These are phyloP conservation scores for Elaeagnus macrophylla DNA, from an alignment of 306 rosid genomes.

Conservation along the genomic window DNA sequence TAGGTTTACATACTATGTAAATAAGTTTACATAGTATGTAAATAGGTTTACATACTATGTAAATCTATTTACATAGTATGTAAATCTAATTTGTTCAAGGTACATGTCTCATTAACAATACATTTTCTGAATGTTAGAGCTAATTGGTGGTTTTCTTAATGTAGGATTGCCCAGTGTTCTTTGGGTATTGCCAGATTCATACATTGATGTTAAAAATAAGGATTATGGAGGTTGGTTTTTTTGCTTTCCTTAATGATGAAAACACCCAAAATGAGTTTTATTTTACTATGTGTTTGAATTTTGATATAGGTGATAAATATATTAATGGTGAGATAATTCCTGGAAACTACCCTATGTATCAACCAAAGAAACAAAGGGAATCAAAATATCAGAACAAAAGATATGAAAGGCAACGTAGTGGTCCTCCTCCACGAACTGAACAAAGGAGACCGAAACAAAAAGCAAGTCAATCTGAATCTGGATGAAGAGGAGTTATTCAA, in stretches of 20 bases:
- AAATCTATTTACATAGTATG: no score
- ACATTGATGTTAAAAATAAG: constrained; percentile 85
- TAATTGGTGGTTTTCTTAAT: constrained; percentile 17
- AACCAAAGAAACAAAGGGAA: constrained; percentile 72
- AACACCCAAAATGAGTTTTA: background rate
- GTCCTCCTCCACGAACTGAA: constrained; percentile 61
- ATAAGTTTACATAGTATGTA: no score
- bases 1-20: no score
- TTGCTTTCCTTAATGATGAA: background rate
- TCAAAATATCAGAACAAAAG: constrained; percentile 71
- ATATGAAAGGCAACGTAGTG: constrained; percentile 81
- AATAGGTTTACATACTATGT: no score
- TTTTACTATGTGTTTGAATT: constrained; percentile 2
- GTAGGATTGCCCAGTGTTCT: constrained; percentile 92
- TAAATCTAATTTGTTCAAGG: no score
- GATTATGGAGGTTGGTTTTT: constrained; percentile 75
- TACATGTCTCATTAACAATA: background rate
- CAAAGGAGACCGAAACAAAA: constrained; percentile 54
- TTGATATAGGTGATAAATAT: constrained; percentile 64
- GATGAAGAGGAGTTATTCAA: constrained; percentile 48
- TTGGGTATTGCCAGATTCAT: constrained; percentile 96
- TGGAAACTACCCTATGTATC: constrained; percentile 77
- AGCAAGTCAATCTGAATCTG: constrained; percentile 52
- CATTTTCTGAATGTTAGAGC: background rate
- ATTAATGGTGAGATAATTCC: constrained; percentile 91